Conservation (phyloP, 2,329 filamentous ascomycete species). For the Fusarium mundagurra region DNA sequence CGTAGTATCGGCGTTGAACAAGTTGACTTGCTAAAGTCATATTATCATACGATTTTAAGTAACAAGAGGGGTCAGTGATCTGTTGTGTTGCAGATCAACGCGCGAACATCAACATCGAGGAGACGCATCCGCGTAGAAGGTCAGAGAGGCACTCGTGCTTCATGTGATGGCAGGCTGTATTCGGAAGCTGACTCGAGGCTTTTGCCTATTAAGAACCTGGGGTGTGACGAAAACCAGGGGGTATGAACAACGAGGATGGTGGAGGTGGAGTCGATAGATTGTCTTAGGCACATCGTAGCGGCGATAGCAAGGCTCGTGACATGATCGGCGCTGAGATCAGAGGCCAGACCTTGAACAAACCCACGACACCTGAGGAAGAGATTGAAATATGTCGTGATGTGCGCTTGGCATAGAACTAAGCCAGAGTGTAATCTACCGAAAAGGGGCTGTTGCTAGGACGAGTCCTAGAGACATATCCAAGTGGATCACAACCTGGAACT, state of each 20-base stretch:
- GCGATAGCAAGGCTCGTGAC: slow-evolving; percentile 29
- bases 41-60: slow-evolving; percentile 31
- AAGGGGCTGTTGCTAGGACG: slow-evolving; percentile 31
- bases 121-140: slow-evolving; percentile 5
- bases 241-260: slow-evolving; percentile 3
- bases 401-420: slow-evolving; percentile 36
- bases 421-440: slow-evolving; percentile 38
- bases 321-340: slow-evolving; percentile 37
- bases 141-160: slow-evolving; percentile 9
- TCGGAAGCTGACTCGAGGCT: slow-evolving; percentile 31
- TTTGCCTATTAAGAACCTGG: slow-evolving; percentile 21
- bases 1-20: slow-evolving; percentile 13
- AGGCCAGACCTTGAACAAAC: slow-evolving; percentile 18
- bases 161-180: slow-evolving; percentile 14
- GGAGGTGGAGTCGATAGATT: slow-evolving; percentile 28
- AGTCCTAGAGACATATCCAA: slow-evolving; percentile 3
- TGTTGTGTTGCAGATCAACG: slow-evolving; percentile 33
- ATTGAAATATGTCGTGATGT: slow-evolving; percentile 34
- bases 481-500: slow-evolving; percentile 9
- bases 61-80: slow-evolving; percentile 13
- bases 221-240: slow-evolving; percentile 27
- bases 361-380: slow-evolving; percentile 16
- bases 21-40: slow-evolving; percentile 12
- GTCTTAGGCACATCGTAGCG: slow-evolving; percentile 24
- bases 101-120: not conserved